These are phyloP conservation scores for Dactylellina sp. DNA, from an alignment of 2,329 filamentous ascomycete species.

Conservation along the genomic window DNA sequence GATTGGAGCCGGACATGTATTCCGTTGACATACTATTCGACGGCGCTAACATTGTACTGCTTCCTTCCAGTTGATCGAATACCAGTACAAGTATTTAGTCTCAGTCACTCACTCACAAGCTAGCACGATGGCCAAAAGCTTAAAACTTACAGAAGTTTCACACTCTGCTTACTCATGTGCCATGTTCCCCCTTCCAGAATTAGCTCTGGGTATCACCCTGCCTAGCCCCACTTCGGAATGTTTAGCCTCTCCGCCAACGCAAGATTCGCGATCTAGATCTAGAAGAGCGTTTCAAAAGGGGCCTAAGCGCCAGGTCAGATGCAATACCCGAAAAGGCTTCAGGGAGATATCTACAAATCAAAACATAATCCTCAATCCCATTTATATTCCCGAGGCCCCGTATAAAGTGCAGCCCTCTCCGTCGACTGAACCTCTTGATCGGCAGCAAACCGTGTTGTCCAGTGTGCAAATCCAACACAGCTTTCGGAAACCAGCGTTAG, in stretches of 20 bases:
- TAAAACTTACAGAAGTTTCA: too few species aligned
- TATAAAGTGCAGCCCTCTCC: not conserved
- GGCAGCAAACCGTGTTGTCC: not conserved
- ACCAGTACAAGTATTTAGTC: too few species aligned
- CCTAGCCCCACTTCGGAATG: conserved; percentile 33
- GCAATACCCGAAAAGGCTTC: conserved; percentile 12
- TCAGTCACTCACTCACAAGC: too few species aligned
- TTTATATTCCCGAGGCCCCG: not conserved
- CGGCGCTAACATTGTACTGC: conserved; percentile 10
- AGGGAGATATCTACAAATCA: too few species aligned
- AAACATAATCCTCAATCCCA: not conserved
- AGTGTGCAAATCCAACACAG: conserved; percentile 22
- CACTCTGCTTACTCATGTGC: too few species aligned
- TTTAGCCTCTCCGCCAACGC: conserved; percentile 36
- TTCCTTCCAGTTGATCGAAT: not conserved
- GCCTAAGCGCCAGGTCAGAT: conserved; percentile 34
- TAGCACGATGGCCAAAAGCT: too few species aligned
- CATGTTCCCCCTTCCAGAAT: not conserved
- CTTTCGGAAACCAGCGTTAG: conserved; percentile 16
- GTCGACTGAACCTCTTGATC: not conserved
- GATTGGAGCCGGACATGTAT: conserved; percentile 14
- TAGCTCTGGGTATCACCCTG: not conserved
- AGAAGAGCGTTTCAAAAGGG: conserved; percentile 18
- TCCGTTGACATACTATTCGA: conserved; percentile 21
- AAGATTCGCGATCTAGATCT: conserved; percentile 40